Conservation (phyloP, 169 alveolate species). For the Cryptosporidium parvum region DNA sequence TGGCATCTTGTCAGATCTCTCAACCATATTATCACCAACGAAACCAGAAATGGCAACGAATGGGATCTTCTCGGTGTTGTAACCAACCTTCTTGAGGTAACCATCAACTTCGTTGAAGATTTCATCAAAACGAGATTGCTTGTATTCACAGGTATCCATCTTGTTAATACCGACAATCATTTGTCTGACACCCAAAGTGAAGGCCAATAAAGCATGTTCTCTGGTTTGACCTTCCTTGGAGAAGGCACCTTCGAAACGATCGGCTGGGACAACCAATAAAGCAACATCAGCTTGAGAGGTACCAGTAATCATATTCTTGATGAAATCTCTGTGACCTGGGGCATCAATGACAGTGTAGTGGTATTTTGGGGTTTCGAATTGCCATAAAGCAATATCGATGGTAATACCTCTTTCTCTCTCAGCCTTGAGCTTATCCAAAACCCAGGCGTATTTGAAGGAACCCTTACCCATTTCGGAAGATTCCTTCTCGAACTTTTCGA, state of each 20-base stretch:
- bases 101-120: conserved; percentile 94
- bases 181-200: conserved; percentile 98
- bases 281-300: conserved; percentile 99
- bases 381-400: conserved; percentile 96
- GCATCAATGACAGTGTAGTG: conserved; percentile 99
- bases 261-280: conserved; percentile 97
- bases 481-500: conserved; percentile 95
- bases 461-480: conserved; percentile 94
- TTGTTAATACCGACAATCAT: conserved; percentile 98
- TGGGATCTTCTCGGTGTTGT: conserved; percentile 96
- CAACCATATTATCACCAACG: conserved; percentile 97
- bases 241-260: conserved; percentile 96
- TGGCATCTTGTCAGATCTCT: conserved; percentile 94
- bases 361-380: conserved; percentile 96
- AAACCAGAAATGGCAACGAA: conserved; percentile 98
- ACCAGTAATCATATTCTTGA: conserved; percentile 99
- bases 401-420: conserved; percentile 99
- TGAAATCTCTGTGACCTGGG: conserved; percentile 99
- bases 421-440: conserved; percentile 97
- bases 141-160: conserved; percentile 97
- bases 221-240: conserved; percentile 97
- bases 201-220: conserved; percentile 98
- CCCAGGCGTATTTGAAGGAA: conserved; percentile 98
- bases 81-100: conserved; percentile 96
- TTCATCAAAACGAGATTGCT: conserved; percentile 96